A percentile compares a stretch with the other conserved stretches of the same genome.
These are phyloP conservation scores for Gonapodya prolifera DNA, from an alignment of 192 early-diverging fungal genomes.

Conservation along the genomic window DNA sequence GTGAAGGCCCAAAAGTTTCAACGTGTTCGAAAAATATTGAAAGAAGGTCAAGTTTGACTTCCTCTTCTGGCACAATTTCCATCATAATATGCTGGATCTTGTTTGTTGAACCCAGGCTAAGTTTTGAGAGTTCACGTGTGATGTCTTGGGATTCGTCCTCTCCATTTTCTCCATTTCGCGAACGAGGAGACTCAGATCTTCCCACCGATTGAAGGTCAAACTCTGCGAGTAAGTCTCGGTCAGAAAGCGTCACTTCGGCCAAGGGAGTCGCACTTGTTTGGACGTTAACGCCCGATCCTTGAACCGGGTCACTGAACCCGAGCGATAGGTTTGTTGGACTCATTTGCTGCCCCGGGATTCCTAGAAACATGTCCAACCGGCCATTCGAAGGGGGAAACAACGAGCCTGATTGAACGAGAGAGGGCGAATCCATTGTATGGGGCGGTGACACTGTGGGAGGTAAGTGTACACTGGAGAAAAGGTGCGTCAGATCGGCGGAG, in stretches of 20 bases:
- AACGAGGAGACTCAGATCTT: no score
- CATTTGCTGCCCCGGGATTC: no score
- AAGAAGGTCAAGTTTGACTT: background rate
- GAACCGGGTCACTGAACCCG: no score
- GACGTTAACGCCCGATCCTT: no score
- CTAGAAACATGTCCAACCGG: background rate
- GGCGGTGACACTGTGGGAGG: background rate
- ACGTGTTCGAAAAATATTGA: background rate
- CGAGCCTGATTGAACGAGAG: background rate
- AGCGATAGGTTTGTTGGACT: no score
- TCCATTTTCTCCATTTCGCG: background rate
- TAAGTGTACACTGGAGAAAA: no score
- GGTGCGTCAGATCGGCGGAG: no score
- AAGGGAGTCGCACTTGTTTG: no score
- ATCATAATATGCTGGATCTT: background rate
- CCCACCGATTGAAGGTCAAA: no score
- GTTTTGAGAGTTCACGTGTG: background rate
- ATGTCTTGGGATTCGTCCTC: background rate
- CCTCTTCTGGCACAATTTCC: background rate
- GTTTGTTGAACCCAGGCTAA: background rate
- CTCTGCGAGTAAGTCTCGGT: no score
- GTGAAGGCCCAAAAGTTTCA: background rate
- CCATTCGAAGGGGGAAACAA: background rate
- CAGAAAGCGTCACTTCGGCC: no score
- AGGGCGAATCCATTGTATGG: background rate